Base-by-base conservation (phyloP, 805 yeast genomes). In the Spencermartinsiella europaea region DNA sequence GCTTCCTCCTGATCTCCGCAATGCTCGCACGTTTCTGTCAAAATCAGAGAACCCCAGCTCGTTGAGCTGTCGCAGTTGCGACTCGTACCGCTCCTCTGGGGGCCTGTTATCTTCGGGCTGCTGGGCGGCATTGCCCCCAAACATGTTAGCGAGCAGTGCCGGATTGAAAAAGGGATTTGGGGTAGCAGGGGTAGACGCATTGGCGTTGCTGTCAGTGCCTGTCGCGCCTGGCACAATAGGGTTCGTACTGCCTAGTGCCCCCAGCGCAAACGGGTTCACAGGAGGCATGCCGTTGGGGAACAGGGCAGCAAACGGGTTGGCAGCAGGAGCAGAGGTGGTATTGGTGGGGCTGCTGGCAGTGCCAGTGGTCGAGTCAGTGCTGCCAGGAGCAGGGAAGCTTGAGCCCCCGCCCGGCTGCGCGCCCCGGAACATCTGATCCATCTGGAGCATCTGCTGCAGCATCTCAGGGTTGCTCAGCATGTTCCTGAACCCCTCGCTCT, bases 1-100 rank as follows among this genome's bases (percentile, higher is more conserved):
- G 52, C 90, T 86, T 5, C 99, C 99, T 28, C 99, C 99, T 46
- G 91, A 80, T 68, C 98, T 80, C 70, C 97, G 80, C 58, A 93
- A 75, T 1, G 98, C 98, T 22, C 80, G 81, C 20, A 93, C 89
- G 61, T 93, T 93, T 56, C 86, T 76, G 56, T 91, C 98, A 62
- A 91, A 91, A 56, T 91, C 97, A 55, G 78, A 80, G 70, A 91
- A 91, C 4, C 93, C 93, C 76, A 85, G 82, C 59, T 85, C 91
- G 61, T 83, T 85, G 58, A 83, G 70, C 61, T 84, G 91, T 57
- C 85, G 77, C 52, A 83, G 67, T 62, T 83, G 93, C 2, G 73
- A 53, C 61, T 81, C 90, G 61, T 78, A 85, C 42, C 85, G 73
- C 62, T 82, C 91, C 67, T 85, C 93, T 15, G 91, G 90, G 1